Evolutionary conservation across 129 eudicot species (phyloP).

Genomic region (Centrapalus pauciflorus): DNA sequence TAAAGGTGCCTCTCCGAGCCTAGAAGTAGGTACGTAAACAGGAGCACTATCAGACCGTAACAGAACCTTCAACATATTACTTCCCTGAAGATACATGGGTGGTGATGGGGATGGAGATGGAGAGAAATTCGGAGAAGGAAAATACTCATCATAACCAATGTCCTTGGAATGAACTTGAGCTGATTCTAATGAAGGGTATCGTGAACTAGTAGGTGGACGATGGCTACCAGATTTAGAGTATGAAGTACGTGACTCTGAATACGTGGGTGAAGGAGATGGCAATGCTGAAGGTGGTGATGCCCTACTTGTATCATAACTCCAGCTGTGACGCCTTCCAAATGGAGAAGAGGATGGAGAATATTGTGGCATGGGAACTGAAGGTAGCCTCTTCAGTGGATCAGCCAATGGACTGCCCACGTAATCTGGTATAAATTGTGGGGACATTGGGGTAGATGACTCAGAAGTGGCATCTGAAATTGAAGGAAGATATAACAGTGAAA

Average conservation of each 20-base stretch:
- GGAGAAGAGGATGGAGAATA: slow-evolving; percentile 60
- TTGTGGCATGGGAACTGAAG: slow-evolving; percentile 48
- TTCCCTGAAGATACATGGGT: slow-evolving; percentile 40
- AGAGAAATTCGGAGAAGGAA: slow-evolving; percentile 60
- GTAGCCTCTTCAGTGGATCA: slow-evolving; percentile 64
- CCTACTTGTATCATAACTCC: slow-evolving; percentile 62
- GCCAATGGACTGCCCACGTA: slow-evolving; percentile 93
- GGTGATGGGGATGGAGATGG: slow-evolving; percentile 86
- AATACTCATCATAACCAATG: slow-evolving; percentile 57
- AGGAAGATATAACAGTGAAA: slow-evolving; percentile 61
- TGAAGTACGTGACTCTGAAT: slow-evolving; percentile 61
- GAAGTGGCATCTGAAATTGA: slow-evolving; percentile 50
- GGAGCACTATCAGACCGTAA: slow-evolving; percentile 80
- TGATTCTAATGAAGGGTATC: slow-evolving; percentile 41
- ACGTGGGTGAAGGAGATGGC: slow-evolving; percentile 82
- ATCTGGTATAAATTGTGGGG: slow-evolving; percentile 81
- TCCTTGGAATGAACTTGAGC: slow-evolving; percentile 40
- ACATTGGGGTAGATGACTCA: slow-evolving; percentile 73
- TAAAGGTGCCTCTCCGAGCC: slow-evolving; percentile 40
- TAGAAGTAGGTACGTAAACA: slow-evolving; percentile 51
- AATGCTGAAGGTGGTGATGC: slow-evolving; percentile 53
- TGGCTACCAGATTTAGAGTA: slow-evolving; percentile 35
- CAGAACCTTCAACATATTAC: slow-evolving; percentile 41
- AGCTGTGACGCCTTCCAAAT: slow-evolving; percentile 80
- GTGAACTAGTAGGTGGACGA: slow-evolving; percentile 54